phyloP scores from a whole-genome alignment of 1,284 basidiomycete genomes.

The Earliella scabrosa region DNA sequence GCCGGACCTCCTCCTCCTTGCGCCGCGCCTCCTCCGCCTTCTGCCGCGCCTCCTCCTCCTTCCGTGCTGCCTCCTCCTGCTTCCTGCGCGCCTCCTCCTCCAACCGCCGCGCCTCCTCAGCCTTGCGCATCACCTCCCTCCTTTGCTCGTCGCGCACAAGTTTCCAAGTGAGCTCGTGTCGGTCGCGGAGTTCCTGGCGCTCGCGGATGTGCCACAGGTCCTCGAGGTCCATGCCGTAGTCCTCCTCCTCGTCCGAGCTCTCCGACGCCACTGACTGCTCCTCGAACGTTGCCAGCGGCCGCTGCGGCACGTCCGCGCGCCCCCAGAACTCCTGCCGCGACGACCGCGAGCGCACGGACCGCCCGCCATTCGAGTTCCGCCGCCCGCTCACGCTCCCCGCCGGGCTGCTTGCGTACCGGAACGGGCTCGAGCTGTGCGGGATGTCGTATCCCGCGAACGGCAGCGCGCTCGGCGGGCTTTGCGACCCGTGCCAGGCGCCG shows the following conservation, averaged over 20 bases:
- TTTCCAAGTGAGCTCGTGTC: slow-evolving; percentile 16
- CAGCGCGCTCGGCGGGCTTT: slow-evolving; percentile 19
- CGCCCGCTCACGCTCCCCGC: slow-evolving; percentile 18
- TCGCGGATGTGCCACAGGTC: slow-evolving; percentile 21
- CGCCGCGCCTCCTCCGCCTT: slow-evolving; percentile 36
- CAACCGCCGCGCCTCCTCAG: slow-evolving; percentile 26
- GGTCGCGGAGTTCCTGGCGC: slow-evolving; percentile 14
- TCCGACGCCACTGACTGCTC: slow-evolving; percentile 40
- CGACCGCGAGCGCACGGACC: slow-evolving; percentile 32
- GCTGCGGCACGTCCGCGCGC: slow-evolving; percentile 17
- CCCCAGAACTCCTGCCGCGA: slow-evolving; percentile 28
- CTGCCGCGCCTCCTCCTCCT: slow-evolving; percentile 33
- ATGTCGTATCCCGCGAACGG: slow-evolving; percentile 22
- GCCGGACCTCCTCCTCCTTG: slow-evolving; percentile 32
- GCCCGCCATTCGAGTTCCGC: slow-evolving; percentile 30
- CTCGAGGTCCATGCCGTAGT: slow-evolving; percentile 37
- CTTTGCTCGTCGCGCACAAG: slow-evolving; percentile 16
- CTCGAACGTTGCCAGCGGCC: slow-evolving; percentile 31
- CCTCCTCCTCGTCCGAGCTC: slow-evolving; percentile 35
- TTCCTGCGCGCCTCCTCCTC: slow-evolving; percentile 33
- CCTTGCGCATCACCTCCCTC: slow-evolving; percentile 20
- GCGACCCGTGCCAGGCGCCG: slow-evolving; percentile 17
- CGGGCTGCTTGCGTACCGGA: slow-evolving; percentile 11
- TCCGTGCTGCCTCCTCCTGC: slow-evolving; percentile 33
- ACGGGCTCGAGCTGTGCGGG: slow-evolving; percentile 13